Evolutionary conservation across 2,329 filamentous ascomycete genomes (phyloP).

Genomic region (Pyrenochaeta sp.): DNA sequence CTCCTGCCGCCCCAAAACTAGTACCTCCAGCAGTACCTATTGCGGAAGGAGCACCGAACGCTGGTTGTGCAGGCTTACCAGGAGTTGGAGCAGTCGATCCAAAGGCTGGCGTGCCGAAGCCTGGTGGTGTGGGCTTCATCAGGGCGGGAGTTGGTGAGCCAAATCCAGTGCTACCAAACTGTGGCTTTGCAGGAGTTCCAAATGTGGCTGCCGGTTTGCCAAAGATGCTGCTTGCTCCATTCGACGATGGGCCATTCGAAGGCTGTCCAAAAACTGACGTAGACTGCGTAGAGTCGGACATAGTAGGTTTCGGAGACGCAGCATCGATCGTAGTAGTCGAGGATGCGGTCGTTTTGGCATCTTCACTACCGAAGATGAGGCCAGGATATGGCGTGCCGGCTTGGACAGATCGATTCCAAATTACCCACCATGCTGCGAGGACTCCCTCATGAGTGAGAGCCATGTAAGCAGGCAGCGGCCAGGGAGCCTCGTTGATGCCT

Average conservation of each 20-base stretch:
- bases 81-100: constrained; percentile 19
- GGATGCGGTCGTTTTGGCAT: constrained; percentile 35
- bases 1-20: constrained; percentile 36
- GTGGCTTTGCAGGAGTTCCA: constrained; percentile 32
- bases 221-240: constrained; percentile 10
- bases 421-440: constrained; percentile 86
- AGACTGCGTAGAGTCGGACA: constrained; percentile 17
- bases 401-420: constrained; percentile 87
- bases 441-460: constrained; percentile 89
- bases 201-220: constrained; percentile 32
- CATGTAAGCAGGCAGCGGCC: constrained; percentile 83
- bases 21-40: constrained; percentile 32
- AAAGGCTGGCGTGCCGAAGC: constrained; percentile 33
- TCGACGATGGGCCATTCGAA: constrained; percentile 11
- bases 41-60: constrained; percentile 31
- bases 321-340: constrained; percentile 20
- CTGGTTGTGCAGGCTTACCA: constrained; percentile 21
- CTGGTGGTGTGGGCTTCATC: constrained; percentile 27
- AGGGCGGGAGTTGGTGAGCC: constrained; percentile 22
- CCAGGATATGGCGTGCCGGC: constrained; percentile 77
- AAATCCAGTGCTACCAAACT: constrained; percentile 34
- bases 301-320: constrained; percentile 23
- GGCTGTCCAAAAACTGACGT: constrained; percentile 20
- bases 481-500: constrained; percentile 74
- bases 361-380: constrained; percentile 60